phyloP scores from a whole-genome alignment of 2,329 filamentous ascomycete genomes.

The Colletotrichum nymphaeae region DNA sequence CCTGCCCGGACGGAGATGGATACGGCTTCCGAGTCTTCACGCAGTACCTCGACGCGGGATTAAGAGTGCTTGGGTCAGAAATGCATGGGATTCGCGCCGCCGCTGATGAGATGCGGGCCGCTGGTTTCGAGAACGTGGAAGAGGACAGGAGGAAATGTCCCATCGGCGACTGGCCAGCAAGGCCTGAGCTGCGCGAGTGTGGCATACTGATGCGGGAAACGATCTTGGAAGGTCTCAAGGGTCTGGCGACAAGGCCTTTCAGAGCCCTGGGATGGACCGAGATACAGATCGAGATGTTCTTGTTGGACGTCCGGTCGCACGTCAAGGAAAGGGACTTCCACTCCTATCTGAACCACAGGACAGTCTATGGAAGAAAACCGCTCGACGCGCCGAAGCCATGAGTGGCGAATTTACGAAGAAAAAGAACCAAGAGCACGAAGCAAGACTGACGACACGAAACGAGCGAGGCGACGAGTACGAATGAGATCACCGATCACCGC shows the following conservation, averaged over 20 bases:
- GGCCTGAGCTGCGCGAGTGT: constrained; percentile 50
- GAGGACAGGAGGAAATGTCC: constrained; percentile 59
- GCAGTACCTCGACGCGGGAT: constrained; percentile 51
- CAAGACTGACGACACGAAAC: background rate
- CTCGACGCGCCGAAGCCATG: background rate
- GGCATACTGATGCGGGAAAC: constrained; percentile 58
- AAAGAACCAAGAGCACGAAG: background rate
- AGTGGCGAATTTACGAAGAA: background rate
- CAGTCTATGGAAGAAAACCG: constrained; percentile 53
- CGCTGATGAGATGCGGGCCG: constrained; percentile 47
- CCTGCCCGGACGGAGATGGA: constrained; percentile 50
- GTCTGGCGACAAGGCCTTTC: constrained; percentile 51
- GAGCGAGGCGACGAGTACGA: constrained; percentile 1
- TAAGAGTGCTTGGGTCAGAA: constrained; percentile 55
- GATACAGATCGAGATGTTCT: constrained; percentile 56
- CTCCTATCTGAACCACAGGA: constrained; percentile 54
- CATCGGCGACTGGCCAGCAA: constrained; percentile 58
- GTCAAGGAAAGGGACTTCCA: constrained; percentile 50
- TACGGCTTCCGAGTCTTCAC: constrained; percentile 62
- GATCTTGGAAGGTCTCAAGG: constrained; percentile 52
- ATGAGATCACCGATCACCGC: background rate
- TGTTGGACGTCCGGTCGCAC: constrained; percentile 53
- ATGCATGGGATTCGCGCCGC: constrained; percentile 52
- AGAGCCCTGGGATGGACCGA: constrained; percentile 53
- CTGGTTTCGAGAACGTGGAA: constrained; percentile 55